phyloP scores from a whole-genome alignment of 305 asterid species.

The Rubia tinctorum region DNA sequence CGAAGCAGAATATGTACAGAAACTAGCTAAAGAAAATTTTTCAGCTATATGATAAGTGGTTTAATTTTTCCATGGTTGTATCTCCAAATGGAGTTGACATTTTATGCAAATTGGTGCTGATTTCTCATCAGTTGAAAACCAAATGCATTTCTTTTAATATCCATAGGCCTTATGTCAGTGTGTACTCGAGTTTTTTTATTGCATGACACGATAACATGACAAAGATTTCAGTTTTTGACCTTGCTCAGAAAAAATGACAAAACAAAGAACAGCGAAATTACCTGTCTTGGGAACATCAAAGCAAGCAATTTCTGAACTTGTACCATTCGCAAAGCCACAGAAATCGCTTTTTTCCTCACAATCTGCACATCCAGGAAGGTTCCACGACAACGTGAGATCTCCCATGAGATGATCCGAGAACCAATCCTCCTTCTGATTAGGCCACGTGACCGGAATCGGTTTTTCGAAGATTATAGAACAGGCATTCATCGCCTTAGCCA shows the following conservation, averaged over 20 bases:
- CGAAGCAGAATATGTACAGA: too few species aligned
- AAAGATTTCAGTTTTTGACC: too few species aligned
- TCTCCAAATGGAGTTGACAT: slow-evolving; percentile 7
- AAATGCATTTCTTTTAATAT: slow-evolving; percentile 10
- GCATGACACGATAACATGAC: neutral
- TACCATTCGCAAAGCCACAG: slow-evolving; percentile 26
- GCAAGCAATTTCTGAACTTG: slow-evolving; percentile 19
- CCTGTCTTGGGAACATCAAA: slow-evolving; percentile 9
- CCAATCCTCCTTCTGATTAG: slow-evolving; percentile 20
- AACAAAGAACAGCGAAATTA: neutral
- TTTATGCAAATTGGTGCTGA: neutral
- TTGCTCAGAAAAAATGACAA: neutral
- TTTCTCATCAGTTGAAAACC: slow-evolving; percentile 5
- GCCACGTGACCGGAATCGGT: slow-evolving; percentile 40
- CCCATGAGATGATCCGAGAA: slow-evolving; percentile 30
- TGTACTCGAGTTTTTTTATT: neutral
- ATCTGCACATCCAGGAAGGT: slow-evolving; percentile 41
- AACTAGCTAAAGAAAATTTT: neutral
- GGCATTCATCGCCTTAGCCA: slow-evolving; percentile 35
- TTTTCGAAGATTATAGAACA: slow-evolving; percentile 34
- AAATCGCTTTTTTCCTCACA: slow-evolving; percentile 37
- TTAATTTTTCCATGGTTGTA: neutral
- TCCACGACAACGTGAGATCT: slow-evolving; percentile 47
- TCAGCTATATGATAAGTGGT: neutral
- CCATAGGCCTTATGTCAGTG: slow-evolving; percentile 1